phyloP scores from a whole-genome alignment of 805 yeast genomes.

The Saturnispora silvae region DNA sequence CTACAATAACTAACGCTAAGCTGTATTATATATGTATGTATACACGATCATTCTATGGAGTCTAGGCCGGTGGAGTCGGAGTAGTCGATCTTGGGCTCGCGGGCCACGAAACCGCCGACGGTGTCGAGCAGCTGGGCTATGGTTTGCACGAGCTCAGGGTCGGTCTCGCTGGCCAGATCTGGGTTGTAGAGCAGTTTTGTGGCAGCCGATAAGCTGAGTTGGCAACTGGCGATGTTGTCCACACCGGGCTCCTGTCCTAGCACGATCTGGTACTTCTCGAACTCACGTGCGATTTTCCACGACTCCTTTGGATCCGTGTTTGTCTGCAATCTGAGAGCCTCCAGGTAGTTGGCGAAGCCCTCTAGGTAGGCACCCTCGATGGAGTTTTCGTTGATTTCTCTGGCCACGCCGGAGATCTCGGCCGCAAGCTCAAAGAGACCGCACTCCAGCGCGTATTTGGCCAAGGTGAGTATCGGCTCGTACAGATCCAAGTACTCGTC shows the following conservation, averaged over 20 bases:
- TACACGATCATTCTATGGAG: too few relatives aligned
- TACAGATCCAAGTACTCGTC: slow-evolving; percentile 52
- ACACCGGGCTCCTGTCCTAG: slow-evolving; percentile 16
- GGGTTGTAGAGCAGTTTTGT: slow-evolving; percentile 26
- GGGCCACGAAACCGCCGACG: slow-evolving; percentile 43
- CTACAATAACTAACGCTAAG: too few relatives aligned
- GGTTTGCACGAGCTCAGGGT: slow-evolving; percentile 49
- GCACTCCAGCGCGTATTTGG: slow-evolving; percentile 70
- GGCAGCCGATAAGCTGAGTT: slow-evolving; percentile 30
- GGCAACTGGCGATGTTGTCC: slow-evolving; percentile 29
- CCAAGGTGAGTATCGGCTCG: slow-evolving; percentile 62
- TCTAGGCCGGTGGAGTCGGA: slow-evolving; percentile 4
- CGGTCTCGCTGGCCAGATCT: slow-evolving; percentile 33
- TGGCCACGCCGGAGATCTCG: slow-evolving; percentile 52
- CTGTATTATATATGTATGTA: too few relatives aligned
- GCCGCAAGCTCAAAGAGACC: slow-evolving; percentile 58
- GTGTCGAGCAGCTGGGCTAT: slow-evolving; percentile 38
- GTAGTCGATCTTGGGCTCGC: slow-evolving; percentile 6
- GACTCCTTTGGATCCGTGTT: slow-evolving; percentile 12
- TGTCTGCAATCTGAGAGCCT: slow-evolving; percentile 29
- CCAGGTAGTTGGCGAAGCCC: slow-evolving; percentile 58
- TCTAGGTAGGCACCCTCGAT: slow-evolving; percentile 76
- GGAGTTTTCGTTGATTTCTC: slow-evolving; percentile 76
- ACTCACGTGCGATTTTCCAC: slow-evolving; percentile 26
- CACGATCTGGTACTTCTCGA: slow-evolving; percentile 27